Percentiles rank a stretch among this genome's conserved stretches.
phyloP scores from a whole-genome alignment of 176 grass and related monocot species.

The Triticum monococcum region DNA sequence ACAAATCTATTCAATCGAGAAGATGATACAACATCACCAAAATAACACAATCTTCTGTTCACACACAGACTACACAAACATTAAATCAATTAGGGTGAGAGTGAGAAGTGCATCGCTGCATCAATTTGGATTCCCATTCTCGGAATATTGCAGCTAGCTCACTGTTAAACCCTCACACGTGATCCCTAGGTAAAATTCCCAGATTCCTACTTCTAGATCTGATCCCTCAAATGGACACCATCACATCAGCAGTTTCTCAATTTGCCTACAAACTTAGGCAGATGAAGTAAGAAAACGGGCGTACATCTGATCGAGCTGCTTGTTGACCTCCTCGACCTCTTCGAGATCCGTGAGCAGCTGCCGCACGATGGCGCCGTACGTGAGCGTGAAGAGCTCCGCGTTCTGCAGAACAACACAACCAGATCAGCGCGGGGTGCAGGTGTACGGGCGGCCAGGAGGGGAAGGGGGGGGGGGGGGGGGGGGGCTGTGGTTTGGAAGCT shows the following conservation, averaged over 20 bases:
- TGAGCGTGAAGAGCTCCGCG: conserved; percentile 97
- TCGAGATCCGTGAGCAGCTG: conserved; percentile 98
- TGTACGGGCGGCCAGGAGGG: not conserved
- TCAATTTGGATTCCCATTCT: not conserved
- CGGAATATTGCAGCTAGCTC: not conserved
- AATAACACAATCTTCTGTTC: not conserved
- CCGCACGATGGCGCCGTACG: conserved; percentile 93
- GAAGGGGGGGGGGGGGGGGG: too few relatives aligned
- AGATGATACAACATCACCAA: not conserved
- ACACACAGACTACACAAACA: not conserved
- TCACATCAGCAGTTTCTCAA: not conserved
- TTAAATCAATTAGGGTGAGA: not conserved
- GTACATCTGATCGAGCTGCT: conserved; percentile 99
- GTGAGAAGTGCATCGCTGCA: not conserved
- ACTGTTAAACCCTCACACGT: not conserved
- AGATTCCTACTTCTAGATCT: not conserved
- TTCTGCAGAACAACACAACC: conserved; percentile 47
- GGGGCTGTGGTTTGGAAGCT: not conserved
- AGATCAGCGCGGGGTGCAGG: not conserved
- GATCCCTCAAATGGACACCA: not conserved
- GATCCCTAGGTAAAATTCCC: not conserved
- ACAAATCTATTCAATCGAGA: not conserved
- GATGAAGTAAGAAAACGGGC: not conserved
- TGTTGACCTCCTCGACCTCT: conserved; percentile 99
- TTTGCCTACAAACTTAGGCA: too few relatives aligned